Percentiles rank a stretch among this genome's conserved stretches.
Conservation (phyloP, 768 basidiomycete genomes). For the Suillus subalutaceus region DNA sequence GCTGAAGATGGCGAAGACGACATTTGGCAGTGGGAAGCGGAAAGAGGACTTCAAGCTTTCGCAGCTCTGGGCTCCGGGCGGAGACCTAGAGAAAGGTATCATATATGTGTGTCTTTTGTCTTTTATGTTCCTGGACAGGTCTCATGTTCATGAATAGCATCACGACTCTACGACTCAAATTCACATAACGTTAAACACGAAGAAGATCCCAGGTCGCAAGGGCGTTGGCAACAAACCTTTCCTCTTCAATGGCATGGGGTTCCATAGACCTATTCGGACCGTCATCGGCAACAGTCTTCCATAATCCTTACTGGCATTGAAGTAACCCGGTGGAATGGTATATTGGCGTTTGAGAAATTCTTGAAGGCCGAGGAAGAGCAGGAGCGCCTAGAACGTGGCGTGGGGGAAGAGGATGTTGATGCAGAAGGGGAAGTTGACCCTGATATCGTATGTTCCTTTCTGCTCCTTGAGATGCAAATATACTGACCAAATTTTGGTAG, state of each 20-base stretch:
- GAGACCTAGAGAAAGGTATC: slow-evolving; percentile 49
- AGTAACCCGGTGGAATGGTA: slow-evolving; percentile 32
- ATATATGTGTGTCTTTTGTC: slow-evolving; percentile 55
- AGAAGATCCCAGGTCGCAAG: slow-evolving; percentile 51
- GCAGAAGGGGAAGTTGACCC: slow-evolving; percentile 31
- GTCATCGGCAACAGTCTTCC: slow-evolving; percentile 17
- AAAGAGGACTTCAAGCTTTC: slow-evolving; percentile 65
- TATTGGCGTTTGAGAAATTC: slow-evolving; percentile 31
- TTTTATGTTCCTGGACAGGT: neutral
- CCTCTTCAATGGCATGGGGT: slow-evolving; percentile 58
- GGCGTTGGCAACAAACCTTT: slow-evolving; percentile 65
- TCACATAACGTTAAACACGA: slow-evolving; percentile 65
- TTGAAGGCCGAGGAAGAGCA: slow-evolving; percentile 31
- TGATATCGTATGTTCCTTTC: slow-evolving; percentile 25
- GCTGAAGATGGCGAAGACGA: slow-evolving; percentile 40
- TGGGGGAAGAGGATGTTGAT: slow-evolving; percentile 22
- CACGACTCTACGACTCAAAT: slow-evolving; percentile 54
- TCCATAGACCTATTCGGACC: slow-evolving; percentile 31
- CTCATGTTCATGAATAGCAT: slow-evolving; percentile 40
- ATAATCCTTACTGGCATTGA: slow-evolving; percentile 23
- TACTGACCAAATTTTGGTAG: slow-evolving; percentile 12
- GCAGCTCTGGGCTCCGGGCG: slow-evolving; percentile 57
- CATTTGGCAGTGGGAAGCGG: slow-evolving; percentile 69
- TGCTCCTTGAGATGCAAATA: slow-evolving; percentile 2
- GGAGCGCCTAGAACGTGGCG: slow-evolving; percentile 23